Percentiles rank a stretch among this genome's conserved stretches.
These are phyloP conservation scores for Hypoxylon sp. DNA, from an alignment of 2,329 filamentous ascomycete genomes.

Conservation along the genomic window DNA sequence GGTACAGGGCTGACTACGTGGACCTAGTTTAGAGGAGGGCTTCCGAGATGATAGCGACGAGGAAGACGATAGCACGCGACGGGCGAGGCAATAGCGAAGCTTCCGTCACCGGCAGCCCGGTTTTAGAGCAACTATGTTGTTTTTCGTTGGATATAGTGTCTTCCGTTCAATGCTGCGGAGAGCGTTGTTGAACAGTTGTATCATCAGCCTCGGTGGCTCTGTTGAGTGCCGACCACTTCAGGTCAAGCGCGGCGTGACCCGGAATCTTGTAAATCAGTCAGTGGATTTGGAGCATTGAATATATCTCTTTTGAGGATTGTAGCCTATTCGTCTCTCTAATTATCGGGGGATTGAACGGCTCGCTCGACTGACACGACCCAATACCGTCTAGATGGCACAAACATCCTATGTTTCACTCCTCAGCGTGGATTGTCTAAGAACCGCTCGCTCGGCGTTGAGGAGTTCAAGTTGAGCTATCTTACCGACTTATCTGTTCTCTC, in stretches of 20 bases:
- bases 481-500: background rate
- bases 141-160: conserved; percentile 7
- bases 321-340: background rate
- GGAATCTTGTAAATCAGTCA: conserved; percentile 21
- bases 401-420: background rate
- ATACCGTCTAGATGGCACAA: background rate
- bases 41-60: conserved; percentile 81
- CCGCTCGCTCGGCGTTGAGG: background rate
- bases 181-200: background rate
- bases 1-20: conserved; percentile 40
- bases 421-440: background rate
- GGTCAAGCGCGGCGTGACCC: conserved; percentile 2
- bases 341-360: background rate
- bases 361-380: background rate
- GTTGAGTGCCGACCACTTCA: background rate
- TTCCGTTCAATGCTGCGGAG: background rate
- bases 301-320: conserved; percentile 5
- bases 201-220: background rate
- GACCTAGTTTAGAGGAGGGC: conserved; percentile 72
- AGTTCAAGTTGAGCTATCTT: background rate
- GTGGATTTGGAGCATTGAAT: conserved; percentile 17
- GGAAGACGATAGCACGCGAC: conserved; percentile 54
- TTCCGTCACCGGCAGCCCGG: background rate
- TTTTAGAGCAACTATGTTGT: background rate
- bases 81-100: conserved; percentile 33